These are phyloP conservation scores for Serendipita sp. DNA, from an alignment of 768 basidiomycete species.

Conservation along the genomic window DNA sequence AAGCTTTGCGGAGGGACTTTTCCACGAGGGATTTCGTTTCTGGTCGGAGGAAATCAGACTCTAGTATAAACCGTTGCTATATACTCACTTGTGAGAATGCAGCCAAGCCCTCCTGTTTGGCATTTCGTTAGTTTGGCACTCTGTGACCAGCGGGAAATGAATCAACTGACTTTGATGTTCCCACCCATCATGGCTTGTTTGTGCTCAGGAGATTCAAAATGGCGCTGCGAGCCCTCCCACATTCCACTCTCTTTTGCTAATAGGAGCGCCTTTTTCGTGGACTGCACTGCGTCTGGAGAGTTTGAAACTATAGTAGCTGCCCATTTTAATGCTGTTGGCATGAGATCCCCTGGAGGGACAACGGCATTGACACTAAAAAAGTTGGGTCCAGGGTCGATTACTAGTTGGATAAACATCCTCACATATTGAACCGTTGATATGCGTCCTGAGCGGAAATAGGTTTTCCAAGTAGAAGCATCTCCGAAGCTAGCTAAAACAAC, in stretches of 20 bases:
- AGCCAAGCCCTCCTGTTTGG: constrained; percentile 45
- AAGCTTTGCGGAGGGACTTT: constrained; percentile 36
- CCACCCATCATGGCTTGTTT: constrained; percentile 38
- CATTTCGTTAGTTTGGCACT: constrained; percentile 1
- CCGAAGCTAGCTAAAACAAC: constrained; percentile 42
- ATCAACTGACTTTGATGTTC: constrained; percentile 48
- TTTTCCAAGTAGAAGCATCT: constrained; percentile 59
- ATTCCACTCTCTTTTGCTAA: constrained; percentile 34
- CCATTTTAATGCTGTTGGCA: constrained; percentile 43
- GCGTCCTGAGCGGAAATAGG: constrained; percentile 54
- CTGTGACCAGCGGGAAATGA: not conserved
- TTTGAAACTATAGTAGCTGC: constrained; percentile 45
- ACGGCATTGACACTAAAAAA: constrained; percentile 49
- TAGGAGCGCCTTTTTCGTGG: constrained; percentile 55
- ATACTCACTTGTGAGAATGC: constrained; percentile 48
- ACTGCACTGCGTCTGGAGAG: constrained; percentile 67
- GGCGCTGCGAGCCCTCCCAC: constrained; percentile 32
- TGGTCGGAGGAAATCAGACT: constrained; percentile 13
- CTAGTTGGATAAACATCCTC: constrained; percentile 16
- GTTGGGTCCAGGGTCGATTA: not conserved
- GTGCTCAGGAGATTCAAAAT: constrained; percentile 32
- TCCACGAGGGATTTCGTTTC: constrained; percentile 39
- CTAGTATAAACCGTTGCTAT: constrained; percentile 7
- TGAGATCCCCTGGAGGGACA: constrained; percentile 37
- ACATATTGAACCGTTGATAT: constrained; percentile 59